phyloP scores from a whole-genome alignment of 768 basidiomycete genomes.

The Lentinula sp. region DNA sequence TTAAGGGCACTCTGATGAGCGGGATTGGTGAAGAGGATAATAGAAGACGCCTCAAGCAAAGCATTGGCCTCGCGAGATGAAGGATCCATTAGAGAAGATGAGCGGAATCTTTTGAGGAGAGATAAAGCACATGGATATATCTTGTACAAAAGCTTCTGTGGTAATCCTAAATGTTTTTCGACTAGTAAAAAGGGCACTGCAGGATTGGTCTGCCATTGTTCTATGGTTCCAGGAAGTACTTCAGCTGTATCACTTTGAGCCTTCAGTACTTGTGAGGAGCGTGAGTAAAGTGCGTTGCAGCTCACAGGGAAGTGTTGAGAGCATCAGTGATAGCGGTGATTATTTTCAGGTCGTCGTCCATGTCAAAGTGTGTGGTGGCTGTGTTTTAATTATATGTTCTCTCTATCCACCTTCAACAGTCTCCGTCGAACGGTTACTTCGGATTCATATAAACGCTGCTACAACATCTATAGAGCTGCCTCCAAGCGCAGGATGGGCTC shows the following conservation, averaged over 20 bases:
- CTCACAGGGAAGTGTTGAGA: constrained; percentile 1
- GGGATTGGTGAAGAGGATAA: constrained; percentile 62
- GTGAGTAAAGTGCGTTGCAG: background rate
- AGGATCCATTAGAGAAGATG: background rate
- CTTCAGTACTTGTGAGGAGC: background rate
- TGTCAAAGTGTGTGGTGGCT: background rate
- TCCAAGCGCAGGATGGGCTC: background rate
- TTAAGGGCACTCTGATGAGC: constrained; percentile 68
- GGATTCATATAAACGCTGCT: background rate
- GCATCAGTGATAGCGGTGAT: background rate
- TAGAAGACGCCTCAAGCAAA: constrained; percentile 28
- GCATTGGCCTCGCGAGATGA: constrained; percentile 11
- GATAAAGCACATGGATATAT: constrained; percentile 41
- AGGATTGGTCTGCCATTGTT: constrained; percentile 35
- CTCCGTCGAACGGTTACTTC: background rate
- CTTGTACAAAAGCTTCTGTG: constrained; percentile 47
- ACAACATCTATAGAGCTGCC: background rate
- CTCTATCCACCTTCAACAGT: background rate
- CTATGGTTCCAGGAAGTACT: constrained; percentile 52
- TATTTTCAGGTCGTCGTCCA: background rate
- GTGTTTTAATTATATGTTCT: background rate
- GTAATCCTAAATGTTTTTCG: constrained; percentile 60
- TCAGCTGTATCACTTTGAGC: constrained; percentile 44
- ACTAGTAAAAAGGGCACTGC: constrained; percentile 48
- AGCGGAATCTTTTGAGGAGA: constrained; percentile 24